A percentile compares a stretch with the other conserved stretches of the same genome.
Evolutionary conservation across 768 basidiomycete species (phyloP).

Genomic region (Candolleomyces aberdarensis): DNA sequence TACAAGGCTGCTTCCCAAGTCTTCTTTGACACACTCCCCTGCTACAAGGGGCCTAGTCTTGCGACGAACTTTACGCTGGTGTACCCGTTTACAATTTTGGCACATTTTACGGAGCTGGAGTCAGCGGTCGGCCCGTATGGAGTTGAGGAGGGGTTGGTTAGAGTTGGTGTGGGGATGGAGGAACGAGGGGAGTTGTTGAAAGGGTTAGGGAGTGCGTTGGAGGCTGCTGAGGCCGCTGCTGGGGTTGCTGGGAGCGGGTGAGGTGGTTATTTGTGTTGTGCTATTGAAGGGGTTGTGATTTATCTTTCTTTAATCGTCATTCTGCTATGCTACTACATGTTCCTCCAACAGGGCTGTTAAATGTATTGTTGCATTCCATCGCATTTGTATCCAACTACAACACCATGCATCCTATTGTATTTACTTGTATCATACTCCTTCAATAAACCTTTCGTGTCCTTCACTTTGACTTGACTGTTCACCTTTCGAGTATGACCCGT

Average conservation of each 20-base stretch:
- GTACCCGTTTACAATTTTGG: constrained; percentile 89
- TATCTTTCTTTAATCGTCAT: neutral
- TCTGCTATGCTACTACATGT: neutral
- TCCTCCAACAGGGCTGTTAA: constrained; percentile 31
- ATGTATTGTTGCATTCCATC: constrained; percentile 32
- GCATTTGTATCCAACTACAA: constrained; percentile 48
- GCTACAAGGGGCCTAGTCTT: constrained; percentile 85
- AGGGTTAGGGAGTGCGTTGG: constrained; percentile 63
- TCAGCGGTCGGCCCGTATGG: constrained; percentile 91
- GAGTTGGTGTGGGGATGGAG: constrained; percentile 90
- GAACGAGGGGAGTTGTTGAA: constrained; percentile 51
- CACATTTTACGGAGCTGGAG: constrained; percentile 84
- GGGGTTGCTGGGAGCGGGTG: constrained; percentile 36
- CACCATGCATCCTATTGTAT: neutral
- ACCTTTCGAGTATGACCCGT: too few species aligned
- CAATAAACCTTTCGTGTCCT: too few species aligned
- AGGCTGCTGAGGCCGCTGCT: constrained; percentile 78
- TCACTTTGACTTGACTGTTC: too few species aligned
- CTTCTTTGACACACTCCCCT: constrained; percentile 90
- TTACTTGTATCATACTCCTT: too few species aligned
- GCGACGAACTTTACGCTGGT: constrained; percentile 97
- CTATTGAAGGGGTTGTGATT: neutral
- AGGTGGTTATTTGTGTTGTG: neutral
- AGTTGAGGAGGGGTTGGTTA: constrained; percentile 79
- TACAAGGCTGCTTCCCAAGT: constrained; percentile 61